Evolutionary conservation across 2,329 filamentous ascomycete genomes (phyloP).

Genomic region (Pyrenochaeta sp.): DNA sequence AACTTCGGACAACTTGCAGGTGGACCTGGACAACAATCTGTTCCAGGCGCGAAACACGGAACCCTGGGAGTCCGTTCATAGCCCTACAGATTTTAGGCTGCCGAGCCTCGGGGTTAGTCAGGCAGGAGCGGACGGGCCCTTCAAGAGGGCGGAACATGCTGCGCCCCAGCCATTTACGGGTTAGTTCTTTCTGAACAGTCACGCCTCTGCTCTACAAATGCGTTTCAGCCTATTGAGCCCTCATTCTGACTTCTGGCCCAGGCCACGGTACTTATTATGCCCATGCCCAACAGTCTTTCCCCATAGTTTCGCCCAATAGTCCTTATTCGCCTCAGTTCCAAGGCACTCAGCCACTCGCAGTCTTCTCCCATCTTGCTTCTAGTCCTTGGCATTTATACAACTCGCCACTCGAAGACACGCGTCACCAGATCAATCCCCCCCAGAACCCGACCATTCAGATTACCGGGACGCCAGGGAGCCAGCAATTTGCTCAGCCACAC

Average conservation of each 20-base stretch:
- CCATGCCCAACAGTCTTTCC: slow-evolving; percentile 31
- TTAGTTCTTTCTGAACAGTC: slow-evolving; percentile 32
- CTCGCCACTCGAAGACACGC: slow-evolving; percentile 40
- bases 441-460: slow-evolving; percentile 41
- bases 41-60: slow-evolving; percentile 45
- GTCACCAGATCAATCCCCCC: slow-evolving; percentile 44
- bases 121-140: slow-evolving; percentile 12
- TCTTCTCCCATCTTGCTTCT: slow-evolving; percentile 40
- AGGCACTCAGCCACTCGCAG: slow-evolving; percentile 41
- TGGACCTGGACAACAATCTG: slow-evolving; percentile 27
- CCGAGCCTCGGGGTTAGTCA: slow-evolving; percentile 26
- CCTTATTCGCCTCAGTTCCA: slow-evolving; percentile 37
- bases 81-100: slow-evolving; percentile 31
- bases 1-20: slow-evolving; percentile 19
- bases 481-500: slow-evolving; percentile 45
- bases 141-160: slow-evolving; percentile 13
- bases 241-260: slow-evolving; percentile 25
- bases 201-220: slow-evolving; percentile 22
- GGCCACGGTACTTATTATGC: slow-evolving; percentile 43
- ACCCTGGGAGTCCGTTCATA: slow-evolving; percentile 33
- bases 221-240: slow-evolving; percentile 41
- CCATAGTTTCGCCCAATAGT: slow-evolving; percentile 28
- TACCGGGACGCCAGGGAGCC: slow-evolving; percentile 36
- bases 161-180: slow-evolving; percentile 32
- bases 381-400: slow-evolving; percentile 38